phyloP scores from a whole-genome alignment of 208 protist genomes.

The Blechomonas ayalai region DNA sequence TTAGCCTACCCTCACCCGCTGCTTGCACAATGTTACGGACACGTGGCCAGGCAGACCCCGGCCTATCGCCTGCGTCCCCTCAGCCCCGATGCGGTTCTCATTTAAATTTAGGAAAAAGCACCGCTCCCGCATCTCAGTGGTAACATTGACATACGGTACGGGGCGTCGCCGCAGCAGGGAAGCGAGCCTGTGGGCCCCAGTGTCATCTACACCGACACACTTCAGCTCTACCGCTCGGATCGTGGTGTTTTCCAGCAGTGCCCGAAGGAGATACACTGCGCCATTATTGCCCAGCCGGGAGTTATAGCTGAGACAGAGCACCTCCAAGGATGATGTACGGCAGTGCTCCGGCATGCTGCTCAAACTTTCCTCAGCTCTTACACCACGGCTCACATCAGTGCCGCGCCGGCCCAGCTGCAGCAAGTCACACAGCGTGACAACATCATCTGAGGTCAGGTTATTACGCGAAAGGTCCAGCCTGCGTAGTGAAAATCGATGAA shows the following conservation, averaged over 20 bases:
- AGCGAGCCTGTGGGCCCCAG: constrained; percentile 32
- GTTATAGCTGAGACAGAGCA: constrained; percentile 88
- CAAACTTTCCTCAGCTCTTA: too few relatives aligned
- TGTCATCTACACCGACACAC: constrained; percentile 59
- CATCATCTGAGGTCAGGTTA: constrained; percentile 47
- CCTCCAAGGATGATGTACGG: constrained; percentile 22
- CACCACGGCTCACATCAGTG: too few relatives aligned
- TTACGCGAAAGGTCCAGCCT: constrained; percentile 81
- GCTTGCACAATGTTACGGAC: constrained; percentile 65
- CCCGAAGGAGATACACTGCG: constrained; percentile 36
- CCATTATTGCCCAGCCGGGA: constrained; percentile 55
- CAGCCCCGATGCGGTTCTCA: constrained; percentile 70
- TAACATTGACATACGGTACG: constrained; percentile 7
- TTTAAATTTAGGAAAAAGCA: constrained; percentile 82
- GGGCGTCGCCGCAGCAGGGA: constrained; percentile 37
- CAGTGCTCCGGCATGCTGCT: neutral
- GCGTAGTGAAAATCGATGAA: constrained; percentile 56
- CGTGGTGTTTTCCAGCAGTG: constrained; percentile 18
- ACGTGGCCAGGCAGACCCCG: constrained; percentile 60
- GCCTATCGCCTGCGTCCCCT: constrained; percentile 40
- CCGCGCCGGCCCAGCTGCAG: constrained; percentile 24
- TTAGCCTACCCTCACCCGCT: constrained; percentile 15
- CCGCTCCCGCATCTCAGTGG: constrained; percentile 5
- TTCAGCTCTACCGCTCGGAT: constrained; percentile 70
- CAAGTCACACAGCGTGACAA: constrained; percentile 39